Evolutionary conservation across 345 rosid genomes (phyloP).

Genomic region (Hibiscus syriacus): DNA sequence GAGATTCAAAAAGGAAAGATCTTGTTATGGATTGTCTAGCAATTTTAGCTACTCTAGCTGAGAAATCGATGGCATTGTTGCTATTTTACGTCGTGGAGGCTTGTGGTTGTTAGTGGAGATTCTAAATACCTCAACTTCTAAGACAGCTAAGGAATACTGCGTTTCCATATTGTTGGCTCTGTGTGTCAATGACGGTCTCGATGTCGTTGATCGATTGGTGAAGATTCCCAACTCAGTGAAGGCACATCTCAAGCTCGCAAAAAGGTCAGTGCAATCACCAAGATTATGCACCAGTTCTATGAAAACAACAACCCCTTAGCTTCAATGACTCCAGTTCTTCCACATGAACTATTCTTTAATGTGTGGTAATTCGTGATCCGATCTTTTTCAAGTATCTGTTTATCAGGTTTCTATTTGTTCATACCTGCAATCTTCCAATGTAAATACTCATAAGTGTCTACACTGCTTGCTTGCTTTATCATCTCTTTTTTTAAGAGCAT

Average conservation of each 20-base stretch:
- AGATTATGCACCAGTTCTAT: constrained; percentile 57
- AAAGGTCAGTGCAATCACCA: constrained; percentile 58
- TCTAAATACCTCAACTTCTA: constrained; percentile 38
- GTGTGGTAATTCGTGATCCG: constrained; percentile 39
- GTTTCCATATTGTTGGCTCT: constrained; percentile 57
- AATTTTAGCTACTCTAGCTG: constrained; percentile 58
- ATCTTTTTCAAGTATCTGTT: constrained; percentile 12
- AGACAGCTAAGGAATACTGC: constrained; percentile 52
- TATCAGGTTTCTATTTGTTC: not conserved
- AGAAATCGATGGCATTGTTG: constrained; percentile 47
- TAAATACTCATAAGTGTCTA: constrained; percentile 20
- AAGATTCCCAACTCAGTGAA: constrained; percentile 46
- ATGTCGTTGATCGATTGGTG: constrained; percentile 40
- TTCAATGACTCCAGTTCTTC: constrained; percentile 20
- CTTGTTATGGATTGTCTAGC: constrained; percentile 54
- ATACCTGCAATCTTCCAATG: constrained; percentile 9
- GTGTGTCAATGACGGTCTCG: constrained; percentile 54
- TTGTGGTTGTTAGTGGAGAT: constrained; percentile 32
- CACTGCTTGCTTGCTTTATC: constrained; percentile 16
- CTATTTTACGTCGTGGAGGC: constrained; percentile 41
- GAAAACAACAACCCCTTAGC: constrained; percentile 39
- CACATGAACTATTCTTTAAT: constrained; percentile 42
- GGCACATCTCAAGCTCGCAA: constrained; percentile 66
- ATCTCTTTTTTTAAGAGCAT: constrained; percentile 46
- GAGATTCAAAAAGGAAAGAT: constrained; percentile 39